Conservation (phyloP, 495 filamentous ascomycete genomes). For the Aspergillus ellipticus region DNA sequence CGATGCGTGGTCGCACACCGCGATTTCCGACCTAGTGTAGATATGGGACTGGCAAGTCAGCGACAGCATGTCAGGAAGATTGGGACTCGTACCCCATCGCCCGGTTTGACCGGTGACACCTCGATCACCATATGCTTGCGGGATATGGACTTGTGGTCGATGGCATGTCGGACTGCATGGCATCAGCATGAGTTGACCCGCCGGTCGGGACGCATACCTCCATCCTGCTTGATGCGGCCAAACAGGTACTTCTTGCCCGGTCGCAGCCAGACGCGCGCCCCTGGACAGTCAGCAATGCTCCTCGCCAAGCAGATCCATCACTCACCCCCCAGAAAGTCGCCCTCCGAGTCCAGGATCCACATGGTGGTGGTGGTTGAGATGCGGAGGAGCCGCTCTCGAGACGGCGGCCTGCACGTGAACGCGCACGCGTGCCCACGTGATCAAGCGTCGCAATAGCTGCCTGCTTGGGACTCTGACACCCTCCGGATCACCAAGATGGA, state of each 20-base stretch:
- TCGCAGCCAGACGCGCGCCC: slow-evolving; percentile 74
- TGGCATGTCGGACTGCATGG: slow-evolving; percentile 52
- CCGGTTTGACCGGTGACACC: slow-evolving; percentile 60
- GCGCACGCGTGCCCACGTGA: slow-evolving; percentile 41
- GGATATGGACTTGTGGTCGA: slow-evolving; percentile 75
- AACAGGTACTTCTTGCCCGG: slow-evolving; percentile 80
- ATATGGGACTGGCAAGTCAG: slow-evolving; percentile 41
- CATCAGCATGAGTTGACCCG: slow-evolving; percentile 12
- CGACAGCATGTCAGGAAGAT: not conserved
- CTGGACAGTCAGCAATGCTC: slow-evolving; percentile 34
- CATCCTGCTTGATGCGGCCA: slow-evolving; percentile 58
- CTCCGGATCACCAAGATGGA: slow-evolving; percentile 19
- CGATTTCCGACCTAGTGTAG: slow-evolving; percentile 59
- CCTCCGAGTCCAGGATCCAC: slow-evolving; percentile 48
- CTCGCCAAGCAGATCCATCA: not conserved
- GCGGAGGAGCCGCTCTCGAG: not conserved
- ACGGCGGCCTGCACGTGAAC: slow-evolving; percentile 17
- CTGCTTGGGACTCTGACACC: slow-evolving; percentile 19
- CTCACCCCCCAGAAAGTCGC: slow-evolving; percentile 42
- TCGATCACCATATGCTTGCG: slow-evolving; percentile 80
- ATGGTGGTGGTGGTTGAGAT: slow-evolving; percentile 19
- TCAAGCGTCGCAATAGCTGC: slow-evolving; percentile 25
- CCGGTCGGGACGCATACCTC: slow-evolving; percentile 22
- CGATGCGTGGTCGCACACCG: slow-evolving; percentile 65
- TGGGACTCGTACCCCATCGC: slow-evolving; percentile 58